phyloP scores from a whole-genome alignment of 2,329 filamentous ascomycete genomes.

The Phialophora tarda region DNA sequence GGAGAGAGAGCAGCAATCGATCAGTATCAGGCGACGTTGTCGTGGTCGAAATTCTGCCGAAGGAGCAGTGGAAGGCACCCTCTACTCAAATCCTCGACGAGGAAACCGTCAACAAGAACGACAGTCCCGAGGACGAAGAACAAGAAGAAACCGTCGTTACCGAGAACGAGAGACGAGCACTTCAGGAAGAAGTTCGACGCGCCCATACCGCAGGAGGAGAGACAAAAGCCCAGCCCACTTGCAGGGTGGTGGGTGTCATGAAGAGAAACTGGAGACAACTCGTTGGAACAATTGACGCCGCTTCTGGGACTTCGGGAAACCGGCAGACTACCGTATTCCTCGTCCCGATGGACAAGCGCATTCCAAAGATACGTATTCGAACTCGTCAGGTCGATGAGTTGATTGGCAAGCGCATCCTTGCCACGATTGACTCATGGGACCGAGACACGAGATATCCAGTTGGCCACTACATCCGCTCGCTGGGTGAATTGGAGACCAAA shows the following conservation, averaged over 20 bases:
- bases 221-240: constrained; percentile 83
- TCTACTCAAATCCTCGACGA: constrained; percentile 97
- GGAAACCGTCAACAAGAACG: constrained; percentile 86
- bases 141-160: constrained; percentile 77
- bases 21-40: constrained; percentile 90
- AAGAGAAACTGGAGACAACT: constrained; percentile 99
- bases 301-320: constrained; percentile 75
- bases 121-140: constrained; percentile 86
- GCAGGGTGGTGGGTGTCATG: constrained; percentile 86
- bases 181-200: constrained; percentile 90
- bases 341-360: constrained; percentile 96
- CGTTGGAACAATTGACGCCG: constrained; percentile 83
- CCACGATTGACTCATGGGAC: constrained; percentile 95
- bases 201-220: constrained; percentile 78
- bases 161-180: constrained; percentile 79
- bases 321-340: constrained; percentile 93
- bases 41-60: constrained; percentile 88
- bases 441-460: constrained; percentile 89
- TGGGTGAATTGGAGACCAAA: constrained; percentile 94
- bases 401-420: constrained; percentile 86
- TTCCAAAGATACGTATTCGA: constrained; percentile 92
- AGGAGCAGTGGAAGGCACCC: constrained; percentile 95
- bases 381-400: constrained; percentile 89
- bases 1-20: constrained; percentile 94
- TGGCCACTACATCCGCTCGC: constrained; percentile 89